Percentiles rank a stretch among this genome's conserved stretches.
These are phyloP conservation scores for Penicillium flavigenum DNA, from an alignment of 495 filamentous ascomycete species.

Conservation along the genomic window DNA sequence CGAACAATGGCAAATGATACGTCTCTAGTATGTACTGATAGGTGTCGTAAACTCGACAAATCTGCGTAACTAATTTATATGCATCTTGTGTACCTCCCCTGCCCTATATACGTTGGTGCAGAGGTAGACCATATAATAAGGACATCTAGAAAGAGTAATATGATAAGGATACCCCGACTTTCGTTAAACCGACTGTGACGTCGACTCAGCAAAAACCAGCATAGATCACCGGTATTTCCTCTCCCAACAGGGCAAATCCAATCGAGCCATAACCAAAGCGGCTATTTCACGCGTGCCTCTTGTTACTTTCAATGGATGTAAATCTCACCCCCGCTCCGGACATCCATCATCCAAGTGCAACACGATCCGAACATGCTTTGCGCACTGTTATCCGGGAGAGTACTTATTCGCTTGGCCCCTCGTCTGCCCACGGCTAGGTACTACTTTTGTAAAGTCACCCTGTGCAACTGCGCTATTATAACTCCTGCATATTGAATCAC, in stretches of 20 bases:
- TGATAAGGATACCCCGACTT: constrained; percentile 1
- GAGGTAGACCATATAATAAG: neutral
- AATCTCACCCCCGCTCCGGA: constrained; percentile 23
- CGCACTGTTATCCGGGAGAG: neutral
- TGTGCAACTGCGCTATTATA: neutral
- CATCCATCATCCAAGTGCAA: constrained; percentile 13
- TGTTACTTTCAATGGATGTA: constrained; percentile 8
- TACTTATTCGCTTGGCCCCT: constrained; percentile 14
- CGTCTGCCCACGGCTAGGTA: neutral
- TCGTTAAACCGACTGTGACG: neutral
- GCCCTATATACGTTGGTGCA: neutral
- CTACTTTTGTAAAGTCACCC: neutral
- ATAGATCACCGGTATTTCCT: constrained; percentile 19
- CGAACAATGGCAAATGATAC: neutral
- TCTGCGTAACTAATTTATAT: neutral
- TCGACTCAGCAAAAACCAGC: constrained; percentile 6
- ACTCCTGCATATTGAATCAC: neutral
- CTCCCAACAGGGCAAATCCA: constrained; percentile 32
- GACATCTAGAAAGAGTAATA: neutral
- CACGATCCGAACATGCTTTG: constrained; percentile 5
- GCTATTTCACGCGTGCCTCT: constrained; percentile 21
- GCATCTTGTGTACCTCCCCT: too few species aligned
- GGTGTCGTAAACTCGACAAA: neutral
- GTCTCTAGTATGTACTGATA: neutral
- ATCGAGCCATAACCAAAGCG: constrained; percentile 22